A percentile compares a stretch with the other conserved stretches of the same genome.
Conservation (phyloP, 495 filamentous ascomycete genomes). For the Lepidopterella palustris region DNA sequence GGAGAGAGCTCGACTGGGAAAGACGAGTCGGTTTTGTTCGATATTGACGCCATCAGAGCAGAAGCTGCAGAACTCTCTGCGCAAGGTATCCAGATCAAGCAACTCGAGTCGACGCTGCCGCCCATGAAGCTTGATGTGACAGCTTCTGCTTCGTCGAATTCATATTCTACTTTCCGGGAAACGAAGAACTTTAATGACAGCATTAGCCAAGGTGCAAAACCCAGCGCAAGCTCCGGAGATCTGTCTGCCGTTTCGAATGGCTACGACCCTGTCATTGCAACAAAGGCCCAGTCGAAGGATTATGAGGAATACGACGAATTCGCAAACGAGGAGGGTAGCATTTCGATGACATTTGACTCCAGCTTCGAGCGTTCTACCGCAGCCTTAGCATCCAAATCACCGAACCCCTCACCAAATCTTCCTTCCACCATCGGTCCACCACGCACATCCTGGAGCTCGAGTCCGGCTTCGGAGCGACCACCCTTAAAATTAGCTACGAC, state of each 20-base stretch:
- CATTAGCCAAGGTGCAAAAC: not conserved
- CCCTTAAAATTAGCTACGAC: slow-evolving; percentile 42
- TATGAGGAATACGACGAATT: slow-evolving; percentile 27
- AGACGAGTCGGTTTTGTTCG: slow-evolving; percentile 66
- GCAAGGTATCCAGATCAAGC: slow-evolving; percentile 66
- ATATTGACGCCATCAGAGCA: slow-evolving; percentile 84
- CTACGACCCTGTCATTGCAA: not conserved
- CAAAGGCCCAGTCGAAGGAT: not conserved
- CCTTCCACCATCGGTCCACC: not conserved
- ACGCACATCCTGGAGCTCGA: slow-evolving; percentile 15
- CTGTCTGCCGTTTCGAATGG: slow-evolving; percentile 3
- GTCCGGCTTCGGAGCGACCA: slow-evolving; percentile 28
- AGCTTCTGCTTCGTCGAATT: slow-evolving; percentile 6
- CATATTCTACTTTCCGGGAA: slow-evolving; percentile 14
- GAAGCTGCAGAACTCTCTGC: slow-evolving; percentile 64
- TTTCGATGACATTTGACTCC: slow-evolving; percentile 29
- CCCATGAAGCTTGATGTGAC: slow-evolving; percentile 69
- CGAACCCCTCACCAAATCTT: slow-evolving; percentile 1
- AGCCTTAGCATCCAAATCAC: not conserved
- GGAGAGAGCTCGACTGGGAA: slow-evolving; percentile 15
- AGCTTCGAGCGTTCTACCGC: slow-evolving; percentile 16
- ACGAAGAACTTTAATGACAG: slow-evolving; percentile 31
- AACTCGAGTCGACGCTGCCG: slow-evolving; percentile 81
- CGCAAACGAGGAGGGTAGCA: slow-evolving; percentile 11
- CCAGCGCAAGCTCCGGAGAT: slow-evolving; percentile 4